A percentile compares a stretch with the other conserved stretches of the same genome.
Conservation (phyloP, 2,329 filamentous ascomycete genomes). For the Xylariaceae sp. region DNA sequence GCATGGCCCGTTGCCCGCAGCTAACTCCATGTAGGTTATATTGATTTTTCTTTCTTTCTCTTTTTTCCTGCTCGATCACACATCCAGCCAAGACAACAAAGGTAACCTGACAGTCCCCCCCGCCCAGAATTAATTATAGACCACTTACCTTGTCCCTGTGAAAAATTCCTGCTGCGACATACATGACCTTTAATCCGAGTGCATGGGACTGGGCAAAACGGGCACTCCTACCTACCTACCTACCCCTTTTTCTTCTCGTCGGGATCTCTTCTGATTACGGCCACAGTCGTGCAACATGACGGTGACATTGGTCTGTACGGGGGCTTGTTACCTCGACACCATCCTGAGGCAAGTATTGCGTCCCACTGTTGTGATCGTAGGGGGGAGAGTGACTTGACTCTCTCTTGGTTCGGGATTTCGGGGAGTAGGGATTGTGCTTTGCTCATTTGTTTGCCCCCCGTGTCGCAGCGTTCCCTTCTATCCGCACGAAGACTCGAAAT, state of each 20-base stretch:
- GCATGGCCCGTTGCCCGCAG: too few species aligned
- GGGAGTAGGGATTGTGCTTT: constrained; percentile 6
- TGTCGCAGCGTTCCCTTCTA: constrained; percentile 57
- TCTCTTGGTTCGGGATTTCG: too few species aligned
- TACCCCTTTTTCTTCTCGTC: neutral
- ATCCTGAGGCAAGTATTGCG: constrained; percentile 53
- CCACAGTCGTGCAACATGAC: constrained; percentile 29
- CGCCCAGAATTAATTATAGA: too few species aligned
- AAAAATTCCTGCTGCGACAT: neutral
- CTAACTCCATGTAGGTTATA: neutral
- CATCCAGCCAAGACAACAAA: neutral
- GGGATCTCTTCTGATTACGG: neutral
- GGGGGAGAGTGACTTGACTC: neutral
- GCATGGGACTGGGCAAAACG: constrained; percentile 6
- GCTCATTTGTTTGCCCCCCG: constrained; percentile 9
- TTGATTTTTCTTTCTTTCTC: neutral
- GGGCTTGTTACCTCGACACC: constrained; percentile 66
- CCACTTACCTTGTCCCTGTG: too few species aligned
- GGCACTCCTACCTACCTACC: neutral
- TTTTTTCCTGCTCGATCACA: neutral
- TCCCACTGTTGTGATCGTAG: neutral
- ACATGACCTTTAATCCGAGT: constrained; percentile 1
- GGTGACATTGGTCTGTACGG: constrained; percentile 58
- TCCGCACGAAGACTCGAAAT: constrained; percentile 66
- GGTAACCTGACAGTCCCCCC: too few species aligned